phyloP scores from a whole-genome alignment of 768 basidiomycete genomes.

The Tylopilus rubrobrunneus region DNA sequence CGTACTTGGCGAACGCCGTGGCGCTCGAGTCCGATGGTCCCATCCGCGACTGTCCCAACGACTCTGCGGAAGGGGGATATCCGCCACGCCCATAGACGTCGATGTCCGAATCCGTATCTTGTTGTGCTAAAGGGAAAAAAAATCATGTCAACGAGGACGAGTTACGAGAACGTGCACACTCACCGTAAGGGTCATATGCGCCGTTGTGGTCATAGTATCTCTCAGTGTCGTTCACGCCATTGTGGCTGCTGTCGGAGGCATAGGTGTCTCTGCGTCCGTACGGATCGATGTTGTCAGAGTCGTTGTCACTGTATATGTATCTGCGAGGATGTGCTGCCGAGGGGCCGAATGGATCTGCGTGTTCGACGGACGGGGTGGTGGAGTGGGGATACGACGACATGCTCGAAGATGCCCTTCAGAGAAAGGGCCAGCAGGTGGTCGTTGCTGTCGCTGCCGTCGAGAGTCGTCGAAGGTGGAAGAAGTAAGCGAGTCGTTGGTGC shows the following conservation, averaged over 20 bases:
- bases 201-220: constrained; percentile 64
- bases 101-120: constrained; percentile 82
- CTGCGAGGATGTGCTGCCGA: constrained; percentile 35
- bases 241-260: constrained; percentile 67
- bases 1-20: constrained; percentile 67
- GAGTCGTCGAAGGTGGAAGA: constrained; percentile 5
- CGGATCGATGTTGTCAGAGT: constrained; percentile 65
- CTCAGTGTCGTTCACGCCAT: constrained; percentile 39
- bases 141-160: constrained; percentile 6
- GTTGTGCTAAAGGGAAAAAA: constrained; percentile 46
- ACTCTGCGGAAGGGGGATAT: constrained; percentile 70
- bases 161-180: constrained; percentile 15
- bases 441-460: constrained; percentile 14
- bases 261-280: constrained; percentile 63
- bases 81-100: constrained; percentile 64
- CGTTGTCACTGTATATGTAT: constrained; percentile 70
- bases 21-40: constrained; percentile 65
- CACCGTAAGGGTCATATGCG: constrained; percentile 64
- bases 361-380: constrained; percentile 58
- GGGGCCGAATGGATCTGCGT: constrained; percentile 61
- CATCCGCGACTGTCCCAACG: constrained; percentile 58
- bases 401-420: constrained; percentile 11
- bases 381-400: constrained; percentile 45
- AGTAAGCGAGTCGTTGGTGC: constrained; percentile 7
- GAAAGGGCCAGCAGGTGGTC: constrained; percentile 10